Base-by-base conservation (phyloP, 352 stramenopile species). In the Phytophthora constricta region DNA sequence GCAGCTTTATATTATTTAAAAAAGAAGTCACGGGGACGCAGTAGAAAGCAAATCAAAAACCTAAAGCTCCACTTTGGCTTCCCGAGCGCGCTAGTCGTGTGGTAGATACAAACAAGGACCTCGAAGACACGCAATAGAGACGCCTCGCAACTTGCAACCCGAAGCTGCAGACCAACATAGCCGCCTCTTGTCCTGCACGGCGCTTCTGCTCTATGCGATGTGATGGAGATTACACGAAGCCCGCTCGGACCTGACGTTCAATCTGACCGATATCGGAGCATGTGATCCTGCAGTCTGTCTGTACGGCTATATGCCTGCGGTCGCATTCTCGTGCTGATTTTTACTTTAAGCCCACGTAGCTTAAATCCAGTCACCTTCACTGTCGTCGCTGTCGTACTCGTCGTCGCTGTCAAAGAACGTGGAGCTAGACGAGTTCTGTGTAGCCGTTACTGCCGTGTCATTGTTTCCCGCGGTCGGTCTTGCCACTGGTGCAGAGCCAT, bases 301-400 rank as follows among this genome's bases (percentile, higher is more conserved):
- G 51, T 64, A 43, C 45, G 49, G 34, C 26, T 37, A 56, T 49
- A 27, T 25, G 45, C 19, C 23, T 62, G 52, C 61, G 37, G 11
- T 53, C 33, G 34, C n/a, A n/a, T n/a, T n/a, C n/a, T n/a, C n/a
- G n/a, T n/a, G n/a, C n/a, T n/a, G n/a, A n/a, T n/a, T n/a, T n/a
- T n/a, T n/a, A n/a, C n/a, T n/a, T n/a, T n/a, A 31, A 50, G n/a
- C 20, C 3, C 25, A 20, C 13, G n/a, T n/a, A 25, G 41, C 47
- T 42, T 89, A 91, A 69, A 91, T 90, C 82, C 80, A 91, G 70
- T 94, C 86, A 45, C 83, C 84, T 62, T 94, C 86, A 33, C 79
- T 90, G 41, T 92, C 82, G 54, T 89, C 81, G 49, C 77, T 89
- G 25, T 76, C 72, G 59, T 77, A 76, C 48, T 87, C 80, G 48